A percentile compares a stretch with the other conserved stretches of the same genome.
These are phyloP conservation scores for Steccherinum ochraceum DNA, from an alignment of 768 basidiomycete species.

Conservation along the genomic window DNA sequence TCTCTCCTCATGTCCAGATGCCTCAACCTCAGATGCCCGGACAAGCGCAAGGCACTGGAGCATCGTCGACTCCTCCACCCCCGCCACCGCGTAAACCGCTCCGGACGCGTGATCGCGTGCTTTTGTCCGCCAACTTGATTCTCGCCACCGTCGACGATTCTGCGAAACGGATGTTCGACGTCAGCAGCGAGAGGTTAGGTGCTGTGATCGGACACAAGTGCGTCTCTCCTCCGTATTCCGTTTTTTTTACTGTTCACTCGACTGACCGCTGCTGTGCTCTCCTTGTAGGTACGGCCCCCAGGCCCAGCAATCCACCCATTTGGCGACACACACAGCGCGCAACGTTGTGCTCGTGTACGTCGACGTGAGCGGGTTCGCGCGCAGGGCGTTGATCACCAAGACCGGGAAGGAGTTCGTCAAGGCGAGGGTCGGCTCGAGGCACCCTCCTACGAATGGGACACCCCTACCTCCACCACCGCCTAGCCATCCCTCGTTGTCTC, in stretches of 20 bases:
- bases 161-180: conserved; percentile 44
- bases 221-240: conserved; percentile 12
- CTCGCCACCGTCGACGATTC: conserved; percentile 59
- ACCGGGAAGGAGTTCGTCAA: conserved; percentile 55
- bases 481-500: too few species aligned
- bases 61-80: too few species aligned
- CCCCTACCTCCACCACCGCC: too few species aligned
- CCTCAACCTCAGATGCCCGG: too few species aligned
- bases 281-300: conserved; percentile 59
- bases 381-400: conserved; percentile 60
- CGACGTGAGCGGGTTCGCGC: conserved; percentile 66
- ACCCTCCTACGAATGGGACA: too few species aligned
- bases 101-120: conserved; percentile 39
- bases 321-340: conserved; percentile 58
- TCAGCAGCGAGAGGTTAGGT: conserved; percentile 40
- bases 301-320: conserved; percentile 49
- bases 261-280: conserved; percentile 2
- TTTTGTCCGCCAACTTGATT: conserved; percentile 62
- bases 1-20: too few species aligned
- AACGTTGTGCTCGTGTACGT: conserved; percentile 76
- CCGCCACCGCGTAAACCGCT: conserved; percentile 16
- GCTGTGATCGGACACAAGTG: conserved; percentile 52
- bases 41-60: too few species aligned
- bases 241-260: not conserved
- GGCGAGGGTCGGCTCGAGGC: conserved; percentile 26